A percentile compares a stretch with the other conserved stretches of the same genome.
Evolutionary conservation across 2,329 filamentous ascomycete genomes (phyloP).

Genomic region (Exophiala aquamarina): DNA sequence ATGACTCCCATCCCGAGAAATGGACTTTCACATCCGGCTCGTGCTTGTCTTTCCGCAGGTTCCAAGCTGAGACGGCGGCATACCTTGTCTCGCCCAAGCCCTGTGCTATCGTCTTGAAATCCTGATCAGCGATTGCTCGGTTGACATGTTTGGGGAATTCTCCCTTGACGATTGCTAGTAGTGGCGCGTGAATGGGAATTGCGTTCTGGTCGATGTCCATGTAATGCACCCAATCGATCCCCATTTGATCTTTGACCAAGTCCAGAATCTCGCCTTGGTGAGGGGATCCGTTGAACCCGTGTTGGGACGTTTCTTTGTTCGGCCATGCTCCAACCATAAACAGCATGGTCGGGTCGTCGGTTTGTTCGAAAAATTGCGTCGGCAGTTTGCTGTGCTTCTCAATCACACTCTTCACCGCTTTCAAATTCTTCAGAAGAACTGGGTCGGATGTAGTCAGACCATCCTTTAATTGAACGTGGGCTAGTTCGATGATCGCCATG

Average conservation of each 20-base stretch:
- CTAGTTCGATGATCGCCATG: conserved; percentile 22
- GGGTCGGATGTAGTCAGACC: conserved; percentile 12
- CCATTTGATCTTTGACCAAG: conserved; percentile 20
- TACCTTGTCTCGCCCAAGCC: conserved; percentile 11
- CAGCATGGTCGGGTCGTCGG: conserved; percentile 17
- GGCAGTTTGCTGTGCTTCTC: conserved; percentile 19
- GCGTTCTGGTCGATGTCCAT: conserved; percentile 15
- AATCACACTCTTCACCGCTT: conserved; percentile 18
- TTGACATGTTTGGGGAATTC: conserved; percentile 7
- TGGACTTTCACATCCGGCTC: conserved; percentile 16
- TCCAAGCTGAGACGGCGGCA: conserved; percentile 18
- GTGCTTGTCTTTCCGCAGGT: conserved; percentile 16
- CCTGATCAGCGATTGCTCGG: conserved; percentile 10
- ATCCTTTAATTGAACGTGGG: conserved; percentile 18
- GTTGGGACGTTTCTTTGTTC: conserved; percentile 14
- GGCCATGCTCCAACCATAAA: conserved; percentile 20
- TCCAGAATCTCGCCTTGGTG: conserved; percentile 14
- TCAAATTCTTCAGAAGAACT: conserved; percentile 15
- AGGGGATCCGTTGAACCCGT: conserved; percentile 17
- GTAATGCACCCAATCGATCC: conserved; percentile 22
- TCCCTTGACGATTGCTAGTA: conserved; percentile 15
- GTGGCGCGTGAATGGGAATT: conserved; percentile 14
- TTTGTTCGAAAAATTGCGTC: conserved; percentile 17
- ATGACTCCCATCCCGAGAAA: conserved; percentile 17
- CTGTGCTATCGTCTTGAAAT: conserved; percentile 10